Conservation (phyloP, 75 land plant genomes). For the Cupressus sempervirens region DNA sequence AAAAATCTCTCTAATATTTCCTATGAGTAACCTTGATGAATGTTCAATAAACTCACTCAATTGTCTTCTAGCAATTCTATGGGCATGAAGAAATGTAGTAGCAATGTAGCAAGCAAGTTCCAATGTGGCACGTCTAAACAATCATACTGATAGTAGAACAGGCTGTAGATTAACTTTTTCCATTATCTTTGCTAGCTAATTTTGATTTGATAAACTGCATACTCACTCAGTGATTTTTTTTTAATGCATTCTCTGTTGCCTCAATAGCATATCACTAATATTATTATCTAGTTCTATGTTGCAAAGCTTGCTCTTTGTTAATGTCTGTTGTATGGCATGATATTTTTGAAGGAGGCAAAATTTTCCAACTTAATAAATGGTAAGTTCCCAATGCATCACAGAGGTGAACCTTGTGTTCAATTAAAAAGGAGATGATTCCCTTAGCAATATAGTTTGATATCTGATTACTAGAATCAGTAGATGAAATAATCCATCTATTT, state of each 20-base stretch:
- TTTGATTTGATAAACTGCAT: too few species aligned
- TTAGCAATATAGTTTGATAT: background rate
- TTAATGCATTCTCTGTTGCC: too few species aligned
- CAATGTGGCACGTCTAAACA: too few species aligned
- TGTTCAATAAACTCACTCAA: conserved; percentile 85
- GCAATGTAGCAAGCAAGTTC: conserved; percentile 84
- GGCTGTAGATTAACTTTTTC: too few species aligned
- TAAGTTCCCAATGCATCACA: conserved; percentile 58
- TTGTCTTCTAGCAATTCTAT: conserved; percentile 74
- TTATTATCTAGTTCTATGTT: too few species aligned
- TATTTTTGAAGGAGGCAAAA: conserved; percentile 14
- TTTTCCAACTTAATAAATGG: conserved; percentile 11
- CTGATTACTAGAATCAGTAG: conserved; percentile 2
- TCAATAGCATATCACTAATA: too few species aligned
- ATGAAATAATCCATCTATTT: background rate
- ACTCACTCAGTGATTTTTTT: too few species aligned
- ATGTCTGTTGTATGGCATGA: too few species aligned
- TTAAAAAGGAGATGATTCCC: conserved; percentile 37
- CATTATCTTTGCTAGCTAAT: too few species aligned
- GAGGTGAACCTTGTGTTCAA: conserved; percentile 36
- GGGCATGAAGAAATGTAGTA: conserved; percentile 96
- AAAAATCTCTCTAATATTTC: conserved; percentile 69
- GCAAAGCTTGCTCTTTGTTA: too few species aligned
- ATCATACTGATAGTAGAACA: too few species aligned
- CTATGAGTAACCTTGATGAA: conserved; percentile 72